phyloP scores from a whole-genome alignment of 140 eudicot species.

The Cichorium intybus region DNA sequence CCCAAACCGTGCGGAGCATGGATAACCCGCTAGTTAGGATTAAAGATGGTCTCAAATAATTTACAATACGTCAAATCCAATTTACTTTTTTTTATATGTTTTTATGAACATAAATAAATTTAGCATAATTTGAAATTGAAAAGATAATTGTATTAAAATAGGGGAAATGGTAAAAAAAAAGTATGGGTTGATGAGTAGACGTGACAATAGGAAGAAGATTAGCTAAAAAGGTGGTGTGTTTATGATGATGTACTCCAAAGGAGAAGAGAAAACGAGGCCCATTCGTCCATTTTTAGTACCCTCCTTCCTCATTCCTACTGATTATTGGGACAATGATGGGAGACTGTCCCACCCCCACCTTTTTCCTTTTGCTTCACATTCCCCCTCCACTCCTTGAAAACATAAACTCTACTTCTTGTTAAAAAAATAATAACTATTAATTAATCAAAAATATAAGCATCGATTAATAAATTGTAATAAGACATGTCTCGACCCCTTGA shows the following conservation, averaged over 20 bases:
- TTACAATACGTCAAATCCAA: no score
- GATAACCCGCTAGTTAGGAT: no score
- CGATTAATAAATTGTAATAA: no score
- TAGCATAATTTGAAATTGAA: not conserved
- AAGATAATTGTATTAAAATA: not conserved
- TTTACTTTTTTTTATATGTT: no score
- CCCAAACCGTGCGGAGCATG: no score
- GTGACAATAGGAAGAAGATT: constrained; percentile 32
- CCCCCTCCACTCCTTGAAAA: constrained; percentile 12
- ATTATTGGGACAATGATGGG: constrained; percentile 30
- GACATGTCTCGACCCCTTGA: no score
- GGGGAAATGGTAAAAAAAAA: constrained; percentile 21
- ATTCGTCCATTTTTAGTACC: constrained; percentile 23
- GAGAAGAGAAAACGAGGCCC: constrained; percentile 26
- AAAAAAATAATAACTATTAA: no score
- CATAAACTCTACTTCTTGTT: not conserved
- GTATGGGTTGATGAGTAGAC: constrained; percentile 23
- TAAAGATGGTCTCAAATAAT: no score
- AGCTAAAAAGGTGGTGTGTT: constrained; percentile 24
- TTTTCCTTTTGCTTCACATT: constrained; percentile 4
- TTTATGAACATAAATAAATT: not conserved
- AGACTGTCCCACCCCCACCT: constrained; percentile 5
- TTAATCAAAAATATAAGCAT: no score
- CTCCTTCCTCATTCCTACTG: constrained; percentile 21
- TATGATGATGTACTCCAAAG: constrained; percentile 25